Evolutionary conservation across 2,329 filamentous ascomycete species (phyloP), one percentile per base, ranked within the genome.

Genomic region (Pseudocercospora vitis): DNA sequence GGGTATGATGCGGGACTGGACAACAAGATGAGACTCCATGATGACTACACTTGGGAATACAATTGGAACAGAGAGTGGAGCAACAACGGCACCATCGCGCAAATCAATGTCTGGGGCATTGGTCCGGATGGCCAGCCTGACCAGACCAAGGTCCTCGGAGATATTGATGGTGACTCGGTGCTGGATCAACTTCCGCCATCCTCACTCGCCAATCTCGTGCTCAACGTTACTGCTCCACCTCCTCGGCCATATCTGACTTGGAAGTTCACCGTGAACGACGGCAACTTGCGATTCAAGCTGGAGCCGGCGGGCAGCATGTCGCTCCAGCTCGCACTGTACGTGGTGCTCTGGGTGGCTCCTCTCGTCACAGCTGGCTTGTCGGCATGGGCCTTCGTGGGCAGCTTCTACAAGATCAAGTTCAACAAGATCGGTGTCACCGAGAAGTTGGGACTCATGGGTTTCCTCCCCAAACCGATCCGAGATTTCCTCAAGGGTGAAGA

Each of bases 41-140:
- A 70, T 1, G 62, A 66, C 16, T 72, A 80, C 48, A 66, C 70
- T 3, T 86, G 83, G 83, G 70, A 74, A 24, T 79, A 79, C 59
- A 73, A 80, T 50, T 80, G 83, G 53, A 79, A 83, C 74, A 74
- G 77, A 1, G 83, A 86, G 63, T 86, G 81, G 78, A 82, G 82
- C 4, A 54, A 52, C 18, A 47, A 45, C 21, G 55, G 55, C 75
- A 76, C 78, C 2, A 69, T 76, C 48, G 76, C 81, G 45, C 82
- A 85, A 59, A 70, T 85, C 55, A 86, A 85, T 59, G 74, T 83
- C 3, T 86, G 83, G 83, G 83, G 83, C 40, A 81, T 84, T 60
- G 82, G 85, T 63, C 77, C 79, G 0, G 78, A 84, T 65, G 81
- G 81, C 14, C 71, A 79, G 58, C 82, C 83, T 0, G 83, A 86